phyloP scores from a whole-genome alignment of 164 flowering plant species.

The Warburgia ugandensis region DNA sequence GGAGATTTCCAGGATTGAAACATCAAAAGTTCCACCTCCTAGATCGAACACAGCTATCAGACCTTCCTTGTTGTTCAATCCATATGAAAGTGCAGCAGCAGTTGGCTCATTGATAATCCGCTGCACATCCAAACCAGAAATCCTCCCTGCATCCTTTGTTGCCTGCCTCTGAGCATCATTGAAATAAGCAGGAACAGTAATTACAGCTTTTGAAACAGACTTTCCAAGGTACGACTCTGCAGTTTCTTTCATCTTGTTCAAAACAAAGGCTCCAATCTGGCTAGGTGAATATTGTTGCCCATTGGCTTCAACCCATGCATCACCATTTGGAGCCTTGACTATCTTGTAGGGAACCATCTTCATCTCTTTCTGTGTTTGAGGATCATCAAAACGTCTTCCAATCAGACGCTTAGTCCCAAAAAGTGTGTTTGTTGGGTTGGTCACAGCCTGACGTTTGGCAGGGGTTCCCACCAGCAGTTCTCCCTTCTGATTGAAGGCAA shows the following conservation, averaged over 20 bases:
- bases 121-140: slow-evolving; percentile 61
- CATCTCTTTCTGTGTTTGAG: slow-evolving; percentile 67
- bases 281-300: slow-evolving; percentile 64
- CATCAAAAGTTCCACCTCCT: slow-evolving; percentile 79
- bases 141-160: slow-evolving; percentile 70
- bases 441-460: slow-evolving; percentile 69
- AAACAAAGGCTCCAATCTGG: slow-evolving; percentile 64
- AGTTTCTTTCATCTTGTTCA: slow-evolving; percentile 72
- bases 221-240: slow-evolving; percentile 63
- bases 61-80: slow-evolving; percentile 64
- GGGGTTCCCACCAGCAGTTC: slow-evolving; percentile 60
- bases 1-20: slow-evolving; percentile 61
- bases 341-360: slow-evolving; percentile 72
- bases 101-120: slow-evolving; percentile 79
- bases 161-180: slow-evolving; percentile 78
- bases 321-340: slow-evolving; percentile 62
- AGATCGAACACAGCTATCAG: slow-evolving; percentile 66
- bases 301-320: slow-evolving; percentile 71
- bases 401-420: slow-evolving; percentile 60
- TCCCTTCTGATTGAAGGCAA: slow-evolving; percentile 52
- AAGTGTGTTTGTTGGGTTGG: slow-evolving; percentile 56
- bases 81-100: slow-evolving; percentile 73
- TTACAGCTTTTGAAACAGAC: slow-evolving; percentile 48
- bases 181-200: slow-evolving; percentile 70
- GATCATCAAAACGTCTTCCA: slow-evolving; percentile 56